phyloP scores from a whole-genome alignment of 805 yeast species.

The Candida montana region DNA sequence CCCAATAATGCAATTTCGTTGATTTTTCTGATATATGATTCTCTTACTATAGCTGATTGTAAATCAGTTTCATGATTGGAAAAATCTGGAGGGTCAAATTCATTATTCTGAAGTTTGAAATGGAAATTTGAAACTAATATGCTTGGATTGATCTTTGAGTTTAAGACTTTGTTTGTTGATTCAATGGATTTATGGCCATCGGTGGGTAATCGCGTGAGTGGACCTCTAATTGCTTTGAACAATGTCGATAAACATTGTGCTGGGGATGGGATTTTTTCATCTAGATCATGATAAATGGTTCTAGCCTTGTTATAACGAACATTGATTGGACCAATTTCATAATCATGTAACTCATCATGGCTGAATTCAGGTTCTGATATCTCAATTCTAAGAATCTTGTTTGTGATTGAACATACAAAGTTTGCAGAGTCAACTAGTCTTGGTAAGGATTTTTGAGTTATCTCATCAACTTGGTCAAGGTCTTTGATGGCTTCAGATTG shows the following conservation, averaged over 20 bases:
- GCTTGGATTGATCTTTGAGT: constrained; percentile 50
- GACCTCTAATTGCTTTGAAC: constrained; percentile 61
- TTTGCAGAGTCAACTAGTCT: constrained; percentile 40
- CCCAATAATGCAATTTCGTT: constrained; percentile 48
- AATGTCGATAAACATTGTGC: constrained; percentile 56
- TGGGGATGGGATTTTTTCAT: constrained; percentile 42
- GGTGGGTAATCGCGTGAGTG: constrained; percentile 41
- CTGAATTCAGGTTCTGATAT: constrained; percentile 48
- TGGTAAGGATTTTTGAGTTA: constrained; percentile 26
- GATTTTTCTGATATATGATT: constrained; percentile 49
- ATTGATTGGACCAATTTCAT: constrained; percentile 45
- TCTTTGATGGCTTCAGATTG: constrained; percentile 14
- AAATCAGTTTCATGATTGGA: constrained; percentile 27
- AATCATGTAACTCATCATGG: constrained; percentile 39
- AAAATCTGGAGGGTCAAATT: constrained; percentile 46
- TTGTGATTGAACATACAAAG: constrained; percentile 40
- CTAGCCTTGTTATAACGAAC: constrained; percentile 41
- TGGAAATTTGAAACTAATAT: constrained; percentile 44
- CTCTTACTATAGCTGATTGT: constrained; percentile 32
- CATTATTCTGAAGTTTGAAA: constrained; percentile 33
- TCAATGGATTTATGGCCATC: constrained; percentile 52
- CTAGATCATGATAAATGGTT: constrained; percentile 21
- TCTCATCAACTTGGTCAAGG: constrained; percentile 9
- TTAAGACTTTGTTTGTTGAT: constrained; percentile 44
- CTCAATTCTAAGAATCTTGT: constrained; percentile 46